A percentile compares a stretch with the other conserved stretches of the same genome.
phyloP scores from a whole-genome alignment of 495 filamentous ascomycete species.

The Daldinia grandis region DNA sequence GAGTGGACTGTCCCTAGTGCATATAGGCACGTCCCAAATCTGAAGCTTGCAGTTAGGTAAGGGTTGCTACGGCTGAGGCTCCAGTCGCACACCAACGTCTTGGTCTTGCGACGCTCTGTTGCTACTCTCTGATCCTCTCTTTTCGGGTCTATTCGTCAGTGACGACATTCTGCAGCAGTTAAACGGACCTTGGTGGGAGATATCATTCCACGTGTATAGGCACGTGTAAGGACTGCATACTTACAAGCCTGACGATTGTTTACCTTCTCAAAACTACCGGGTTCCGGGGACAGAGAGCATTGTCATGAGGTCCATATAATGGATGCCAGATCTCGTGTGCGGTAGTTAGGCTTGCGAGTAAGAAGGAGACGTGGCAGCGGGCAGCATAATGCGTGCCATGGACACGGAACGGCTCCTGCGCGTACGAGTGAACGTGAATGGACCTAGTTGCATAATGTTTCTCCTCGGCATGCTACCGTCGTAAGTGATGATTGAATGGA shows the following conservation, averaged over 20 bases:
- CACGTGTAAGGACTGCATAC: conserved; percentile 3
- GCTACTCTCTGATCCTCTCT: not conserved
- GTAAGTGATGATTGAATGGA: conserved; percentile 15
- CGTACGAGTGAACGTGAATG: conserved; percentile 9
- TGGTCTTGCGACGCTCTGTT: conserved; percentile 2
- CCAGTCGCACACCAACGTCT: conserved; percentile 2
- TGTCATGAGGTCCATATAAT: conserved; percentile 20
- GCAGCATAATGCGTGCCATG: conserved; percentile 20
- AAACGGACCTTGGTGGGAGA: conserved; percentile 3
- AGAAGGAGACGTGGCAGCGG: conserved; percentile 21
- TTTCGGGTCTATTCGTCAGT: conserved; percentile 2
- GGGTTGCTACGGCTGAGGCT: conserved; percentile 10
- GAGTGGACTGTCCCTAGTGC: conserved; percentile 16
- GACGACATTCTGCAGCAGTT: conserved; percentile 17
- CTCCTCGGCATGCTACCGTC: conserved; percentile 4
- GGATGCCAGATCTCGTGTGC: conserved; percentile 29
- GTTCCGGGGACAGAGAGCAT: conserved; percentile 8
- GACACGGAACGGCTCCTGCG: conserved; percentile 17
- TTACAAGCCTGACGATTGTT: conserved; percentile 1
- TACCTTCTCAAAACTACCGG: conserved; percentile 4
- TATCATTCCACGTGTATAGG: conserved; percentile 26
- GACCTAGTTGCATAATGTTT: conserved; percentile 14
- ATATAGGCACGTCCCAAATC: conserved; percentile 11
- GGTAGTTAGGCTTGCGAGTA: conserved; percentile 16
- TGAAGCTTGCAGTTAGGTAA: conserved; percentile 17